Evolutionary conservation across 768 basidiomycete genomes (phyloP).

Genomic region (Phaffia australis): DNA sequence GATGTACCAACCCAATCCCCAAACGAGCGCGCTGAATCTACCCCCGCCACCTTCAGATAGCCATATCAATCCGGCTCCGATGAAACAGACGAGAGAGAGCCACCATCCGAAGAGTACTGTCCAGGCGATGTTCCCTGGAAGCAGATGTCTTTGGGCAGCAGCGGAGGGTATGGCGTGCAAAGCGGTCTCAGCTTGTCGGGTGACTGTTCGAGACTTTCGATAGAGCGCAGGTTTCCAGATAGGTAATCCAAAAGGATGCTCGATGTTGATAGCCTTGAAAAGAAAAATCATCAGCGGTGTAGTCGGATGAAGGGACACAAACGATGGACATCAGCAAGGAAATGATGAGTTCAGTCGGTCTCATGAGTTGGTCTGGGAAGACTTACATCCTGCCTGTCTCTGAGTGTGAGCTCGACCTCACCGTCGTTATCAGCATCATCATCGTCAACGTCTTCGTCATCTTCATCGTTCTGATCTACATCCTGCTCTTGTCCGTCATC

Average conservation of each 20-base stretch:
- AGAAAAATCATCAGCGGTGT: neutral
- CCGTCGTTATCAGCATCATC: conserved; percentile 32
- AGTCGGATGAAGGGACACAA: neutral
- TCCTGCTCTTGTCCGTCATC: conserved; percentile 12
- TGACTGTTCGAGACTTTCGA: conserved; percentile 93
- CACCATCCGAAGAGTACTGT: conserved; percentile 83
- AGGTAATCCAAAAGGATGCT: conserved; percentile 95
- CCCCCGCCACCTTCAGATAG: conserved; percentile 58
- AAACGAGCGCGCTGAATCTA: conserved; percentile 70
- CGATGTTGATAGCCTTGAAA: conserved; percentile 70
- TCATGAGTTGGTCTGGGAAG: neutral
- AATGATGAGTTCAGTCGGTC: neutral
- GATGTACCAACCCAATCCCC: conserved; percentile 90
- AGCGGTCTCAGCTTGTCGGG: conserved; percentile 87
- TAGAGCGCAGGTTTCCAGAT: conserved; percentile 99
- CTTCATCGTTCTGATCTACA: conserved; percentile 27
- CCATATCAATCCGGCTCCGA: conserved; percentile 57
- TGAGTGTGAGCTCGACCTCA: conserved; percentile 54
- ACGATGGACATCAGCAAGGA: neutral
- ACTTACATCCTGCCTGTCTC: conserved; percentile 81
- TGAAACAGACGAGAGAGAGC: conserved; percentile 63
- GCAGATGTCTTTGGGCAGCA: conserved; percentile 81
- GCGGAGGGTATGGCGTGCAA: conserved; percentile 86
- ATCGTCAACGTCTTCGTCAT: conserved; percentile 25
- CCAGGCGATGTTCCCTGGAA: conserved; percentile 94